Evolutionary conservation across 495 filamentous ascomycete species (phyloP).

Genomic region (Delitschia confertaspora): DNA sequence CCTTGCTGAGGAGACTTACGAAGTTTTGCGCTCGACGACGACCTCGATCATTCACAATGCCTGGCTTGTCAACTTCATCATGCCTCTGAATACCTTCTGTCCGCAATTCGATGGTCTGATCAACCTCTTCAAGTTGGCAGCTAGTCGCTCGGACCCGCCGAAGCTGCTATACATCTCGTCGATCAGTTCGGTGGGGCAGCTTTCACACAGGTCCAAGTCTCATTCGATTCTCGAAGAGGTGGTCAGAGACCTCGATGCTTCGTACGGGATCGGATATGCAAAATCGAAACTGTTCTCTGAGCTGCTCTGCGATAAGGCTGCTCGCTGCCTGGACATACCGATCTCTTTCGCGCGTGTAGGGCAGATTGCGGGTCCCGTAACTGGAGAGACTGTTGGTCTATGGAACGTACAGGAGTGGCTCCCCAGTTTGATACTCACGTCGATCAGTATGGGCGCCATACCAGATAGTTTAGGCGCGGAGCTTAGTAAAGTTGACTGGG

Average conservation of each 20-base stretch:
- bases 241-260: slow-evolving; percentile 1
- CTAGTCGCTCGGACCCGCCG: neutral
- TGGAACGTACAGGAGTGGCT: slow-evolving; percentile 5
- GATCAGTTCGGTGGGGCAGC: no score
- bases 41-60: slow-evolving; percentile 7
- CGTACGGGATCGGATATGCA: slow-evolving; percentile 1
- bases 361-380: slow-evolving; percentile 2
- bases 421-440: slow-evolving; percentile 2
- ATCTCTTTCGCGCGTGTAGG: slow-evolving; percentile 2
- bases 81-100: neutral
- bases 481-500: slow-evolving; percentile 11
- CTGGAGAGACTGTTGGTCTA: neutral
- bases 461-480: neutral
- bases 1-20: neutral
- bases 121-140: slow-evolving; percentile 1
- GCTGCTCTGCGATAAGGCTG: slow-evolving; percentile 1
- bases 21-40: neutral
- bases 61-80: slow-evolving; percentile 10
- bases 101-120: neutral
- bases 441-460: neutral
- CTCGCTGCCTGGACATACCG: neutral
- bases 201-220: no score
- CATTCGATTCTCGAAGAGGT: neutral
- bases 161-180: neutral
- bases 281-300: slow-evolving; percentile 6